These are phyloP conservation scores for Thamnidium elegans DNA, from an alignment of 192 early-diverging fungal species.

Conservation along the genomic window DNA sequence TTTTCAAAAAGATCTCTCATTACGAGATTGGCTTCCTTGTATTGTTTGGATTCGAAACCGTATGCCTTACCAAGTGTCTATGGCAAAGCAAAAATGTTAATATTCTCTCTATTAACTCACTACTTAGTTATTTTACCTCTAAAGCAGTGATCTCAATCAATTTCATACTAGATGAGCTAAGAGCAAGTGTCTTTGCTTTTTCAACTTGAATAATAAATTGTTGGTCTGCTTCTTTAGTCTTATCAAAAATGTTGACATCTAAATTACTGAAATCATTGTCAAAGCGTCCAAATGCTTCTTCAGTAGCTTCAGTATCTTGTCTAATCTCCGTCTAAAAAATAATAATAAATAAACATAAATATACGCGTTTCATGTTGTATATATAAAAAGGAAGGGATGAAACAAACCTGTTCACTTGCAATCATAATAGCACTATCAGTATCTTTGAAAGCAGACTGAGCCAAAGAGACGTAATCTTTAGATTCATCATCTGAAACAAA, in stretches of 20 bases:
- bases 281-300: slow-evolving; percentile 4
- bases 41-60: slow-evolving; percentile 17
- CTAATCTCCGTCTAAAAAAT: slow-evolving; percentile 9
- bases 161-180: slow-evolving; percentile 6
- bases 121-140: slow-evolving; percentile 9
- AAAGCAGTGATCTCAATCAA: slow-evolving; percentile 21
- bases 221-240: slow-evolving; percentile 21
- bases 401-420: neutral
- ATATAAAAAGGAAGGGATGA: neutral
- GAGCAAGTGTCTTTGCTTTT: neutral
- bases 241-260: slow-evolving; percentile 12
- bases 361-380: neutral
- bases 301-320: neutral
- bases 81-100: neutral
- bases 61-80: slow-evolving; percentile 1
- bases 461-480: neutral
- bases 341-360: neutral
- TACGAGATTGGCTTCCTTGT: slow-evolving; percentile 3
- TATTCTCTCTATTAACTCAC: neutral
- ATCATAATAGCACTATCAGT: neutral
- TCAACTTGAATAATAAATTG: slow-evolving; percentile 23
- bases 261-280: slow-evolving; percentile 10
- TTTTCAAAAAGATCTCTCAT: slow-evolving; percentile 21
- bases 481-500: slow-evolving; percentile 1
- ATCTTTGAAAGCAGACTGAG: neutral